Base-by-base conservation (phyloP, 140 eudicot species). In the Flaveria floridana region DNA sequence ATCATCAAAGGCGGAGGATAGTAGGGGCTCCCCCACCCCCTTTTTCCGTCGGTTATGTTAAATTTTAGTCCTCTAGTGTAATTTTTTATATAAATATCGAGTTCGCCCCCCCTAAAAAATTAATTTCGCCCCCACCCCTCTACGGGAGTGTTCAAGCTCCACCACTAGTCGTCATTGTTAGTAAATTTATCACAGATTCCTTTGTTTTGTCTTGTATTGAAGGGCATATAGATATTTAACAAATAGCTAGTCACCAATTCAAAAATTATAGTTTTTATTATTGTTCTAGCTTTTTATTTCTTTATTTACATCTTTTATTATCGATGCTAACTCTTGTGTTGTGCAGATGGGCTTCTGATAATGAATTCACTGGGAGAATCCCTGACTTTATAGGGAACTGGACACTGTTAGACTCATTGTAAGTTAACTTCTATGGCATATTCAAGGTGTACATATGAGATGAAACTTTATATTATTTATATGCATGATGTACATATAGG, bases 321-420 rank as follows among this genome's bases (percentile, higher is more conserved):
- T 25, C 1, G 9, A 64, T 50, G 7, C 57, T 26, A 39, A 41
- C 71, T 72, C 14, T 75, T 72, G 65, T 19, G 26, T 5, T 77
- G 77, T 72, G 41, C 86, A 89, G 96, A 72, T 83, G 96, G 90
- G 92, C 85, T 18, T 83, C 88, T 4, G 96, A 89, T 68, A 85
- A 74, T 70, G 76, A 30, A 19, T 76, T 89, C 75, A 85, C 88
- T 1, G 92, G 92, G 25, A 83, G 59, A 64, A 83, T 89, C 73
- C 96, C 96, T 0, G 80, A 71, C 68, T 89, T 89, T 61, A 86
- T 89, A 19, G 90, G 96, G 21, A 83, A 63, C 74, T 87, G 96
- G 96, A 42, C 88, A 56, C 81, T 23, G 41, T 84, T 89, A 71
- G 28, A 9, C 48, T 15, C 6, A 51, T 68, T 89, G 96, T 89